A percentile compares a stretch with the other conserved stretches of the same genome.
Conservation (phyloP, 1,284 basidiomycete genomes). For the Cerrena zonata region DNA sequence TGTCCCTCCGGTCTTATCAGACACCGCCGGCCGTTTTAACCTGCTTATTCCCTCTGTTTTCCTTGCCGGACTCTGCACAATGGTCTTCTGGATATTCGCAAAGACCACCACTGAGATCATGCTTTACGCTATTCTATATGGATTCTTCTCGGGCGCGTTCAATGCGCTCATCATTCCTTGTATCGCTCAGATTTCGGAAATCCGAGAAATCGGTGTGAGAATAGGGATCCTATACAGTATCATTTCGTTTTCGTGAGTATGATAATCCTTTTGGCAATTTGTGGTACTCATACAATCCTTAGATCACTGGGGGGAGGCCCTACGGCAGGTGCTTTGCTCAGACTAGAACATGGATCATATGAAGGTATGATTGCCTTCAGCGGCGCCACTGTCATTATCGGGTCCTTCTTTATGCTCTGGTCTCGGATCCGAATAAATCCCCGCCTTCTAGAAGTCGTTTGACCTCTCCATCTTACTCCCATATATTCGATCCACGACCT, state of each 20-base stretch:
- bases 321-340: conserved; percentile 49
- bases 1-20: conserved; percentile 55
- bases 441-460: conserved; percentile 38
- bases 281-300: conserved; percentile 2
- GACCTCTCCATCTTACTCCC: too few relatives aligned
- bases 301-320: conserved; percentile 59
- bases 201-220: conserved; percentile 49
- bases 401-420: conserved; percentile 48
- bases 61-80: conserved; percentile 50
- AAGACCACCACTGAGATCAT: conserved; percentile 31
- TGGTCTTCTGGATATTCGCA: conserved; percentile 53
- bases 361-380: conserved; percentile 51
- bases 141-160: conserved; percentile 34
- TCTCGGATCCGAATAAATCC: conserved; percentile 42
- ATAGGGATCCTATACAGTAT: conserved; percentile 58
- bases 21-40: conserved; percentile 51
- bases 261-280: too few relatives aligned
- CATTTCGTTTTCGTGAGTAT: conserved; percentile 60
- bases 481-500: too few relatives aligned
- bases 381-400: conserved; percentile 49
- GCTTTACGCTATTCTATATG: conserved; percentile 52
- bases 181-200: conserved; percentile 37
- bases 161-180: conserved; percentile 29
- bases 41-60: conserved; percentile 55
- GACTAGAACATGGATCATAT: conserved; percentile 40